Conservation (phyloP, 306 rosid species). For the Prunus mume region DNA sequence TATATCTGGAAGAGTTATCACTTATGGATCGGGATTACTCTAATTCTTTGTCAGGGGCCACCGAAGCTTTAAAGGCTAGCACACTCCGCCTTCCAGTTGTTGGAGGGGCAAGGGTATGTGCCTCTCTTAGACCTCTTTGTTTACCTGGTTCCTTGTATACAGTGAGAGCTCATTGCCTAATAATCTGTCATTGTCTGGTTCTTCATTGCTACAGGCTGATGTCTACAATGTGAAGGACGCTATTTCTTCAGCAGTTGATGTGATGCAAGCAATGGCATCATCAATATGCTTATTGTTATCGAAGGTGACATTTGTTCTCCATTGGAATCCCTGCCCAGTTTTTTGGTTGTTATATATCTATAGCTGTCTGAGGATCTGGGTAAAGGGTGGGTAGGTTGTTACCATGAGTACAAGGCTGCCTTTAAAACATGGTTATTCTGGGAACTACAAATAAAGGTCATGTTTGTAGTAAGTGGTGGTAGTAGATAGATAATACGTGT, state of each 20-base stretch:
- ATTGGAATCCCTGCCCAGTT: background rate
- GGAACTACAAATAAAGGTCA: background rate
- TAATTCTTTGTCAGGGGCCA: constrained; percentile 76
- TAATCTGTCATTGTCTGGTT: background rate
- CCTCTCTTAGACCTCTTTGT: constrained; percentile 17
- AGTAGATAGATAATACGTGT: background rate
- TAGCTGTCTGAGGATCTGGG: background rate
- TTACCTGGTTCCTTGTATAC: background rate
- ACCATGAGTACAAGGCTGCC: background rate
- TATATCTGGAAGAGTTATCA: constrained; percentile 78
- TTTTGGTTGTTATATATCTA: background rate
- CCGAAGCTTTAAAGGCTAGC: constrained; percentile 84
- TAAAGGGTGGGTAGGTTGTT: background rate
- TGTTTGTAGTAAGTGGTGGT: no score
- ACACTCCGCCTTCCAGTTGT: constrained; percentile 95
- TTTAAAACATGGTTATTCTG: background rate
- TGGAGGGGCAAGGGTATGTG: constrained; percentile 78
- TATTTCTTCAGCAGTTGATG: constrained; percentile 86
- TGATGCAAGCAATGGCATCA: constrained; percentile 91
- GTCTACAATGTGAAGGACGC: constrained; percentile 76
- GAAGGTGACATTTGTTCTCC: constrained; percentile 43
- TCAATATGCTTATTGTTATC: constrained; percentile 65
- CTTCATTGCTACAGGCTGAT: constrained; percentile 56
- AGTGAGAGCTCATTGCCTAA: constrained; percentile 1
- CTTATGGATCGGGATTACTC: constrained; percentile 70